phyloP scores from a whole-genome alignment of 78 protist species.

The Andalucia godoyi region DNA sequence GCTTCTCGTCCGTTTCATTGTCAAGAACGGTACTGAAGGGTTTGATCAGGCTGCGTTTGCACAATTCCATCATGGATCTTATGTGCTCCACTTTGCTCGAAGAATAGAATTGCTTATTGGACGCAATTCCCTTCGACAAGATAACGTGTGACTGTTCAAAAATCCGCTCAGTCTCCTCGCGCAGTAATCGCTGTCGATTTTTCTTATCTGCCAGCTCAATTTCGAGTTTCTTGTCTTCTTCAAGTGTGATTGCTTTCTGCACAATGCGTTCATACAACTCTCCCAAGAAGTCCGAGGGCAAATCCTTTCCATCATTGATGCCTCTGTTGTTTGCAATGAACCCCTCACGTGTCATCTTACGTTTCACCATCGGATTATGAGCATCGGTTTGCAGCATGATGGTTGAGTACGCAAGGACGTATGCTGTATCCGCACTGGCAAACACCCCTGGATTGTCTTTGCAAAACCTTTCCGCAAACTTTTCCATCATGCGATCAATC shows the following conservation, averaged over 20 bases:
- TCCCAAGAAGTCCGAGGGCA: constrained; percentile 52
- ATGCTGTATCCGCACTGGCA: constrained; percentile 73
- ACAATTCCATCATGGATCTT: constrained; percentile 29
- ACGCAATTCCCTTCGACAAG: background rate
- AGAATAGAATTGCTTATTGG: constrained; percentile 4
- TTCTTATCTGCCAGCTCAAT: no score
- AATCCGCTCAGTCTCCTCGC: no score
- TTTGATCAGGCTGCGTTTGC: constrained; percentile 60
- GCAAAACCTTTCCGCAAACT: constrained; percentile 77
- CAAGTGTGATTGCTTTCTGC: constrained; percentile 23
- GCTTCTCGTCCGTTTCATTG: constrained; percentile 8
- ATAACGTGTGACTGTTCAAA: no score
- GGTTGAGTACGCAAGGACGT: constrained; percentile 84
- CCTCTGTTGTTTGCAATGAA: constrained; percentile 61
- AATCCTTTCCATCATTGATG: constrained; percentile 70
- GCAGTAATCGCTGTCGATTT: no score
- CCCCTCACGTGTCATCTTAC: constrained; percentile 67
- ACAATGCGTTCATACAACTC: constrained; percentile 60
- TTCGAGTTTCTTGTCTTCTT: constrained; percentile 26
- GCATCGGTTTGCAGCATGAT: constrained; percentile 95
- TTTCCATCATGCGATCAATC: constrained; percentile 88
- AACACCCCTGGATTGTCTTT: constrained; percentile 38
- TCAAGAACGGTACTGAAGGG: constrained; percentile 60
- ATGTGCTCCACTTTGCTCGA: constrained; percentile 5
- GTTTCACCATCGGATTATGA: constrained; percentile 39